Conservation (phyloP, 371 early-diverging fungal genomes). For the Mucor indicus region DNA sequence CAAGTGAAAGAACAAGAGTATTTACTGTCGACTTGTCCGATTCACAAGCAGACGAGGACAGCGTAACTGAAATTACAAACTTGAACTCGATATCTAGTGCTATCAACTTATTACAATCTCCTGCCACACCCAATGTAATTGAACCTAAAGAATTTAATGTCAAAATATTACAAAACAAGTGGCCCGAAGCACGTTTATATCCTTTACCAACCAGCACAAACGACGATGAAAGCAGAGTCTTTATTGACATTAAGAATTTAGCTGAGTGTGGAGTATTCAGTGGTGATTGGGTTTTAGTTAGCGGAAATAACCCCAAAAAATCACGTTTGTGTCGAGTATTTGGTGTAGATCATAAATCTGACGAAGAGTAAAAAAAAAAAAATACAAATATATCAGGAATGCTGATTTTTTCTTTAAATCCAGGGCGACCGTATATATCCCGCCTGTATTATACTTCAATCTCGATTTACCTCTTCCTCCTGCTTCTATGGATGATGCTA, state of each 20-base stretch:
- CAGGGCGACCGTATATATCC: constrained; percentile 33
- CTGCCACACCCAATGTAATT: constrained; percentile 12
- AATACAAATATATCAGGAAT: no score
- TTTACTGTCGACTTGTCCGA: constrained; percentile 38
- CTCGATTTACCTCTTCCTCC: constrained; percentile 50
- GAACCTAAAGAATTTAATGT: constrained; percentile 36
- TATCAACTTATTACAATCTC: constrained; percentile 23
- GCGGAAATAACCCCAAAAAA: constrained; percentile 36
- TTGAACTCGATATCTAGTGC: constrained; percentile 11
- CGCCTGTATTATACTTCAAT: constrained; percentile 63
- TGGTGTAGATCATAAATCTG: constrained; percentile 23
- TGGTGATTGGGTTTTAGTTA: constrained; percentile 66
- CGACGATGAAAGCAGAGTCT: constrained; percentile 57
- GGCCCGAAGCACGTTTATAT: constrained; percentile 50
- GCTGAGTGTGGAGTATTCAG: constrained; percentile 68
- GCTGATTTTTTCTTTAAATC: no score
- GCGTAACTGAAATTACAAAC: not conserved
- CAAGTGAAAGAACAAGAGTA: constrained; percentile 30
- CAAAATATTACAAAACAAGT: constrained; percentile 35
- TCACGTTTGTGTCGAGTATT: constrained; percentile 50
- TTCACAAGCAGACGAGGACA: not conserved
- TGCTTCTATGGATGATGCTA: constrained; percentile 15
- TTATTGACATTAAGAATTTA: constrained; percentile 56
- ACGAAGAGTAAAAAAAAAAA: constrained; percentile 6
- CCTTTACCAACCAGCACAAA: constrained; percentile 52